Conservation (phyloP, 2,329 filamentous ascomycete species). For the Fusarium poae region DNA sequence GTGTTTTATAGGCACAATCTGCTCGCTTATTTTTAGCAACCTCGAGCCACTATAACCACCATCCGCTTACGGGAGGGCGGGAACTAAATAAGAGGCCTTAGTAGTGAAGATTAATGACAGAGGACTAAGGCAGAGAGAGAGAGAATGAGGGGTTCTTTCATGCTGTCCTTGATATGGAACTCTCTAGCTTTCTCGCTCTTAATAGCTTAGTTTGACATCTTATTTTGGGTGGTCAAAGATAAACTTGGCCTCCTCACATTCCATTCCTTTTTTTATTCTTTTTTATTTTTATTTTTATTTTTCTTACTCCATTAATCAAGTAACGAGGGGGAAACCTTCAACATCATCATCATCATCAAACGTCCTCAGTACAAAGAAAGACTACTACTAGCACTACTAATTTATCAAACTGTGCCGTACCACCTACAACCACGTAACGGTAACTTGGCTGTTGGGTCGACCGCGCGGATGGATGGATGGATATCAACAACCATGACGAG, state of each 20-base stretch:
- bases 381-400: too few species aligned
- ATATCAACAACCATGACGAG: slow-evolving; percentile 24
- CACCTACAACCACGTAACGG: background rate
- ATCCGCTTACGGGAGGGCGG: slow-evolving; percentile 14
- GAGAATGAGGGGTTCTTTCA: slow-evolving; percentile 5
- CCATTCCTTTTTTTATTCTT: background rate
- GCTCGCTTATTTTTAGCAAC: background rate
- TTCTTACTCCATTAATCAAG: background rate
- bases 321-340: slow-evolving; percentile 4
- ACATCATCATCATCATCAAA: slow-evolving; percentile 15
- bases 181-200: background rate
- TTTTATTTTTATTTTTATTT: too few species aligned
- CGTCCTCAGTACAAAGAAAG: background rate
- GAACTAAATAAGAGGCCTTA: slow-evolving; percentile 12
- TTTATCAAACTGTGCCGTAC: background rate
- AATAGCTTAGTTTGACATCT: background rate
- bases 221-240: background rate
- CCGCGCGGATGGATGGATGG: slow-evolving; percentile 10
- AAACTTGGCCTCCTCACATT: background rate
- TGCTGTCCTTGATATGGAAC: background rate
- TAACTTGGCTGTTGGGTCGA: background rate
- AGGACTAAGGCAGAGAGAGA: background rate
- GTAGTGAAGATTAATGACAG: slow-evolving; percentile 3
- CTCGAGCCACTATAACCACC: background rate
- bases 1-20: background rate